Evolutionary conservation across 129 eudicot genomes (phyloP).

Genomic region (Centaurea solstitialis): DNA sequence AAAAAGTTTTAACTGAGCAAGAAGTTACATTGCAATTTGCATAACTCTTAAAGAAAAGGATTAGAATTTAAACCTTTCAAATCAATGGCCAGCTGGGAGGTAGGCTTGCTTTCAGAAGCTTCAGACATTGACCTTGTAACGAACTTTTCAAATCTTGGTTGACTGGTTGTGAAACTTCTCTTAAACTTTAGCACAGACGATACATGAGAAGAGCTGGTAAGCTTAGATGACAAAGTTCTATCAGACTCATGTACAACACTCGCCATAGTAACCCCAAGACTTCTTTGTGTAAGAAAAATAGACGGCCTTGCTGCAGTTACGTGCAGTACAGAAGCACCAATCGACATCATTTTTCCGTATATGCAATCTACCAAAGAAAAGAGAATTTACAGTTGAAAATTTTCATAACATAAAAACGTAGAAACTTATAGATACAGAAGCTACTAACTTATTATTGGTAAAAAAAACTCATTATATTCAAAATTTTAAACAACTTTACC

Average conservation of each 20-base stretch:
- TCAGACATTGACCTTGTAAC: slow-evolving; percentile 69
- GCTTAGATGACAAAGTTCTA: slow-evolving; percentile 48
- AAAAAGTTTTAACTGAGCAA: not conserved
- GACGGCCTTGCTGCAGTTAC: slow-evolving; percentile 55
- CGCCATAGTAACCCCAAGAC: slow-evolving; percentile 40
- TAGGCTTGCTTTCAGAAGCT: slow-evolving; percentile 56
- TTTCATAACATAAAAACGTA: not conserved
- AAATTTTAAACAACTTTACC: not conserved
- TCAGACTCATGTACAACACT: slow-evolving; percentile 33
- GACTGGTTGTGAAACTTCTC: slow-evolving; percentile 36
- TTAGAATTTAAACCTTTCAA: slow-evolving; percentile 81
- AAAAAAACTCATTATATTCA: not conserved
- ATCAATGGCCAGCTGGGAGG: slow-evolving; percentile 63
- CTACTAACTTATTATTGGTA: not conserved
- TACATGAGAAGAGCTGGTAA: slow-evolving; percentile 52
- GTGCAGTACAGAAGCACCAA: slow-evolving; percentile 65
- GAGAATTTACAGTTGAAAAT: not conserved
- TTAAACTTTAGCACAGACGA: slow-evolving; percentile 39
- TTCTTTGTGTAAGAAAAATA: slow-evolving; percentile 43
- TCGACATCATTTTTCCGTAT: slow-evolving; percentile 53
- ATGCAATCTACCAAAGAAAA: slow-evolving; percentile 31
- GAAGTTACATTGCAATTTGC: not conserved
- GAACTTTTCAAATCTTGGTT: slow-evolving; percentile 39
- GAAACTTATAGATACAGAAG: not conserved
- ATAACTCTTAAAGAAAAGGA: slow-evolving; percentile 8